Evolutionary conservation across 2,329 filamentous ascomycete genomes (phyloP).

Genomic region (Aspergillus spinulosporus): DNA sequence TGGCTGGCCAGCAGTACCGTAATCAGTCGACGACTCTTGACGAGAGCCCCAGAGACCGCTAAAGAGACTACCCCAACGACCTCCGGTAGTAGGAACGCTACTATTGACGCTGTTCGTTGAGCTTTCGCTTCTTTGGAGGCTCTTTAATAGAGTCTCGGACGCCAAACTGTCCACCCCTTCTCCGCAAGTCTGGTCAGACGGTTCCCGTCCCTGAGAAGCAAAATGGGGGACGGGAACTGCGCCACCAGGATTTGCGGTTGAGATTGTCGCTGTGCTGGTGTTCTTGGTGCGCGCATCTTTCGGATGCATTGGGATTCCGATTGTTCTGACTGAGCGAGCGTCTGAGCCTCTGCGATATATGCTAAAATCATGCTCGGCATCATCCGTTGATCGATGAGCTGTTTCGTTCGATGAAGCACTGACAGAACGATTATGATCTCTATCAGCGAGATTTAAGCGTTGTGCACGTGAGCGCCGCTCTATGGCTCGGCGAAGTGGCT

Average conservation of each 20-base stretch:
- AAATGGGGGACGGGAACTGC: conserved; percentile 57
- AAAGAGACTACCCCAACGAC: conserved; percentile 58
- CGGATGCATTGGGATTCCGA: conserved; percentile 48
- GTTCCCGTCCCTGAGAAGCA: conserved; percentile 40
- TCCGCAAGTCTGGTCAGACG: conserved; percentile 24
- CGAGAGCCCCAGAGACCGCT: conserved; percentile 57
- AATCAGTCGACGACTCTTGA: conserved; percentile 50
- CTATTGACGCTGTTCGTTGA: conserved; percentile 48
- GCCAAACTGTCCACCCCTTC: conserved; percentile 48
- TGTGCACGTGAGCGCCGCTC: conserved; percentile 53
- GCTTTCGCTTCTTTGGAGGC: conserved; percentile 55
- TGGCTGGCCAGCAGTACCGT: conserved; percentile 25
- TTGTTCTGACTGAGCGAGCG: conserved; percentile 45
- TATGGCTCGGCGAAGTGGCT: conserved; percentile 56
- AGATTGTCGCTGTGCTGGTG: conserved; percentile 51
- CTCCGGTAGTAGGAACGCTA: conserved; percentile 48
- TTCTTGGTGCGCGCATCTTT: conserved; percentile 48
- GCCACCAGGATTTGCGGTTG: conserved; percentile 52
- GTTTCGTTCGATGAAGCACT: conserved; percentile 49
- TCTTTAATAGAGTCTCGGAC: conserved; percentile 57
- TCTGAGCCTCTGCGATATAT: conserved; percentile 44
- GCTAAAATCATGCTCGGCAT: conserved; percentile 32
- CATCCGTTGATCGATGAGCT: conserved; percentile 36
- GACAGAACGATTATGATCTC: conserved; percentile 41
- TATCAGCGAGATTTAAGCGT: conserved; percentile 41